Conservation (phyloP, 75 land plant genomes). For the Cryptomeria japonica region DNA sequence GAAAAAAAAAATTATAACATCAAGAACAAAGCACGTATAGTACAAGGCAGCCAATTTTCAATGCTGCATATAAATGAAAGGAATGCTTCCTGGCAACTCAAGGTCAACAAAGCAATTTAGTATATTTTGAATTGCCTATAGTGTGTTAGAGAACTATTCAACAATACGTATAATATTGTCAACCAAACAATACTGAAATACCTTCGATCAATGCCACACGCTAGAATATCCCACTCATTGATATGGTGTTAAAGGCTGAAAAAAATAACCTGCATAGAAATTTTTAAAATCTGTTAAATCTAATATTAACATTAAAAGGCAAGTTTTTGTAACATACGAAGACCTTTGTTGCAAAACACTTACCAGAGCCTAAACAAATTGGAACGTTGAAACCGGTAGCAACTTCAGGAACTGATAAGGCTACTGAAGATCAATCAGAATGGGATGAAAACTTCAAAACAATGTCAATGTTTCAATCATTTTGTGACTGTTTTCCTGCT, state of each 20-base stretch:
- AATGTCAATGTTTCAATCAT: slow-evolving; percentile 7
- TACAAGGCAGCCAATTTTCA: slow-evolving; percentile 11
- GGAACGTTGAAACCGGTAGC: too few relatives aligned
- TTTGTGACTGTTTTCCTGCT: slow-evolving; percentile 4
- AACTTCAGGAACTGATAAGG: slow-evolving; percentile 9
- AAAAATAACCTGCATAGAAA: slow-evolving; percentile 3
- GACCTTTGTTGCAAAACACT: neutral
- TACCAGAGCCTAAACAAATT: slow-evolving; percentile 6
- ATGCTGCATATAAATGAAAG: slow-evolving; percentile 1
- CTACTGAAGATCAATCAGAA: slow-evolving; percentile 2
- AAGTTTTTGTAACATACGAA: neutral
- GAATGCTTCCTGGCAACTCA: slow-evolving; percentile 4
- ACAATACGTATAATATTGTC: slow-evolving; percentile 1
- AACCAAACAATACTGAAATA: neutral
- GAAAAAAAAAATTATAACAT: neutral
- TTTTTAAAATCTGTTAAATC: neutral
- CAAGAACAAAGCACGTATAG: slow-evolving; percentile 9
- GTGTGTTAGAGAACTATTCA: slow-evolving; percentile 6
- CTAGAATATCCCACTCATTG: slow-evolving; percentile 4
- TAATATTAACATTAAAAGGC: neutral
- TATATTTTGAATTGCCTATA: neutral
- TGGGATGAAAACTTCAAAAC: neutral
- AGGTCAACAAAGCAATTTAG: neutral
- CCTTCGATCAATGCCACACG: slow-evolving; percentile 6
- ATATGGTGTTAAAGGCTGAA: neutral